Conservation (phyloP, 1,284 basidiomycete genomes). For the Amylostereum chailletii region DNA sequence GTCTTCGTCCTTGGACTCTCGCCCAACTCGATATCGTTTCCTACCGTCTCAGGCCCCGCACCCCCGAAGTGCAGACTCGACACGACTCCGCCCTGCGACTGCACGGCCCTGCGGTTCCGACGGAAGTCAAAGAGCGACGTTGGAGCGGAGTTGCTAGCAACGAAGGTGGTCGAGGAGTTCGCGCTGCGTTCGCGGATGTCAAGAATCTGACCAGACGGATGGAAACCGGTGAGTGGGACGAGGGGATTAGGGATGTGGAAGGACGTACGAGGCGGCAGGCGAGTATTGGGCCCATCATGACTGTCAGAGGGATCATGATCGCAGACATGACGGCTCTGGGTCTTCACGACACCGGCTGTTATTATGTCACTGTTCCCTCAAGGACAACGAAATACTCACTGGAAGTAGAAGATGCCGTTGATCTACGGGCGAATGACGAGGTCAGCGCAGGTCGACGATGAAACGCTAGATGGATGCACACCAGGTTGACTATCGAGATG, state of each 20-base stretch:
- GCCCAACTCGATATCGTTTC: too few relatives aligned
- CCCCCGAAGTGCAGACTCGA: too few relatives aligned
- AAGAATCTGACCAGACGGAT: background rate
- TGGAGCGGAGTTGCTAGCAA: too few relatives aligned
- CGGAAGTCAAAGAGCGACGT: too few relatives aligned
- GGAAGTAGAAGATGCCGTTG: background rate
- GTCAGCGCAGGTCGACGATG: background rate
- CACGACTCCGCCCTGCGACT: too few relatives aligned
- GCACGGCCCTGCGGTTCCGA: too few relatives aligned
- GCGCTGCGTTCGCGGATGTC: background rate
- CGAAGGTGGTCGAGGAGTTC: background rate
- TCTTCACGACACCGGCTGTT: background rate
- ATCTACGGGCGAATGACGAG: conserved; percentile 11
- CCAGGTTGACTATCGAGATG: conserved; percentile 13
- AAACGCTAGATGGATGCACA: conserved; percentile 13
- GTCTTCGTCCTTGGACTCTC: too few relatives aligned
- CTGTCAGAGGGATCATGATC: background rate
- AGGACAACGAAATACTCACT: background rate
- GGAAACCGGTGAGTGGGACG: background rate
- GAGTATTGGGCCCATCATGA: background rate
- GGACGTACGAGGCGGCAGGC: background rate
- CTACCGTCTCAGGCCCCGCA: too few relatives aligned
- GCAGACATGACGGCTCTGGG: background rate
- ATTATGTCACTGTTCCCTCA: background rate
- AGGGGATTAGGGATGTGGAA: background rate